phyloP scores from a whole-genome alignment of 805 yeast species.

The Schizosaccharomyces lindneri region DNA sequence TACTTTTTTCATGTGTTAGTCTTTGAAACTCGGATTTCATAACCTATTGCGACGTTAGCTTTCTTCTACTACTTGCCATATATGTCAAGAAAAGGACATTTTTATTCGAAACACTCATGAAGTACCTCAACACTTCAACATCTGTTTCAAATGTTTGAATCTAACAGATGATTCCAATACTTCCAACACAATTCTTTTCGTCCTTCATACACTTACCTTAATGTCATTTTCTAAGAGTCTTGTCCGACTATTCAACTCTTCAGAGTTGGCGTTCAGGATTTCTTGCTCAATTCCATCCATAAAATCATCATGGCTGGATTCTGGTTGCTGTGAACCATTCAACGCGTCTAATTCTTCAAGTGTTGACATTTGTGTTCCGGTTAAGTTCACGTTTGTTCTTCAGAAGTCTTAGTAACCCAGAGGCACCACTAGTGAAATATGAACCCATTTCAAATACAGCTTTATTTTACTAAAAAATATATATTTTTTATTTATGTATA shows the following conservation, averaged over 20 bases:
- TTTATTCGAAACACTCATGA: too few relatives aligned
- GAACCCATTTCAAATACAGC: too few relatives aligned
- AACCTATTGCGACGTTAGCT: background rate
- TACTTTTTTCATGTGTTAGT: slow-evolving; percentile 71
- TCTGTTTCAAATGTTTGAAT: too few relatives aligned
- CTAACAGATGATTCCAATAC: background rate
- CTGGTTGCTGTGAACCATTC: background rate
- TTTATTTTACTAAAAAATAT: too few relatives aligned
- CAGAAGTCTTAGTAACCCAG: too few relatives aligned
- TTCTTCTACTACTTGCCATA: background rate
- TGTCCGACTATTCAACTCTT: slow-evolving; percentile 65
- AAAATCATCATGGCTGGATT: slow-evolving; percentile 10
- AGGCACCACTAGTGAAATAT: too few relatives aligned
- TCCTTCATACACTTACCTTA: slow-evolving; percentile 25
- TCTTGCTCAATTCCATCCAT: slow-evolving; percentile 56
- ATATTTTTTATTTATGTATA: too few relatives aligned
- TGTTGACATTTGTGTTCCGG: slow-evolving; percentile 2
- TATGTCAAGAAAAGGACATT: background rate
- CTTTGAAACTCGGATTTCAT: slow-evolving; percentile 55
- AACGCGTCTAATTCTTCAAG: slow-evolving; percentile 2
- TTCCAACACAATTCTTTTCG: background rate
- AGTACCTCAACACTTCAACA: too few relatives aligned
- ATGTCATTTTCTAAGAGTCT: slow-evolving; percentile 82
- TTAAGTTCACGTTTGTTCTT: background rate
- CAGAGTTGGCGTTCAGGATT: slow-evolving; percentile 48